phyloP scores from a whole-genome alignment of 164 flowering plant genomes.

The Umbellularia californica region DNA sequence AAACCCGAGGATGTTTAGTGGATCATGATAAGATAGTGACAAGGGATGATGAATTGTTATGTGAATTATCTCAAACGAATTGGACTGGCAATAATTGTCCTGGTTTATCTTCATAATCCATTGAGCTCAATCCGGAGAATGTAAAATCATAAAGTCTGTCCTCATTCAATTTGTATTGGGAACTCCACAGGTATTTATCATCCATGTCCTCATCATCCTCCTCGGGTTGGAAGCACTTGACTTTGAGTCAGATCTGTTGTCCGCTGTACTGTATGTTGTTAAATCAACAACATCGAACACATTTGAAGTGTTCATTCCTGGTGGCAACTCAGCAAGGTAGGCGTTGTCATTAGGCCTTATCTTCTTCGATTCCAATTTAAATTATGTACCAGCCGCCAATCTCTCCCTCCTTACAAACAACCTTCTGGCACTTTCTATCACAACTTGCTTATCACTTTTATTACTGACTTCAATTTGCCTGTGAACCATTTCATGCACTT shows the following conservation, averaged over 20 bases:
- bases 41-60: no score
- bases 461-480: background rate
- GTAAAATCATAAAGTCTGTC: no score
- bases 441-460: background rate
- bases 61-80: no score
- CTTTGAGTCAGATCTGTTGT: background rate
- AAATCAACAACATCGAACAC: background rate
- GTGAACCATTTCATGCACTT: background rate
- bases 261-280: background rate
- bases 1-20: no score
- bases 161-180: no score
- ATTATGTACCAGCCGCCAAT: background rate
- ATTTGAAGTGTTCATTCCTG: background rate
- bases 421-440: background rate
- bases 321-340: background rate
- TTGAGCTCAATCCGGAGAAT: no score
- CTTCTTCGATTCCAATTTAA: background rate
- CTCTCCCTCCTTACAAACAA: background rate
- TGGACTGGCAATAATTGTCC: no score
- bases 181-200: no score
- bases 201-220: slow-evolving; percentile 1
- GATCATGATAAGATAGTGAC: no score
- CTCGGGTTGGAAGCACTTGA: background rate
- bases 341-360: background rate
- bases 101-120: no score